A percentile compares a stretch with the other conserved stretches of the same genome.
Evolutionary conservation across 306 rosid species (phyloP).

Genomic region (Vigna radiata): DNA sequence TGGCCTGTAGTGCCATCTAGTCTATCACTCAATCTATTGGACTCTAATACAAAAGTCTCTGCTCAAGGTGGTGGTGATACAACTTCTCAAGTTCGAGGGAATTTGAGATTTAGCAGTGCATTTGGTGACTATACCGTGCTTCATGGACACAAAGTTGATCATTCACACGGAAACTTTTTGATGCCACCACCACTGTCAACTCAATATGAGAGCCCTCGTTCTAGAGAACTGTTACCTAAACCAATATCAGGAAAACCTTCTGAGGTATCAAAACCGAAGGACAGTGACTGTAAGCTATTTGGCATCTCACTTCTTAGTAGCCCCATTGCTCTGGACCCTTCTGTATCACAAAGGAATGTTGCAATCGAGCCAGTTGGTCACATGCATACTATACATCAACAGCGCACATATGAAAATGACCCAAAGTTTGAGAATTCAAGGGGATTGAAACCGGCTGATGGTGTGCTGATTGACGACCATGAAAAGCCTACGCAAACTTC

Average conservation of each 20-base stretch:
- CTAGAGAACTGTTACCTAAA: conserved; percentile 56
- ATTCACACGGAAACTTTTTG: conserved; percentile 63
- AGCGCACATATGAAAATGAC: conserved; percentile 50
- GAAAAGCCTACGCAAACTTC: conserved; percentile 52
- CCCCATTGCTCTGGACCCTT: conserved; percentile 51
- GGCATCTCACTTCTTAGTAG: conserved; percentile 74
- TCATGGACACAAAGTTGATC: conserved; percentile 67
- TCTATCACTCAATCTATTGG: conserved; percentile 65
- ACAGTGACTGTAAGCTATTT: conserved; percentile 79
- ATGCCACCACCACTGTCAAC: conserved; percentile 73
- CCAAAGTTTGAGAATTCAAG: conserved; percentile 61
- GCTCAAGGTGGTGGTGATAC: conserved; percentile 57
- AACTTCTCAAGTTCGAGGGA: conserved; percentile 58
- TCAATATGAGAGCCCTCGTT: conserved; percentile 59
- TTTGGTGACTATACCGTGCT: conserved; percentile 59
- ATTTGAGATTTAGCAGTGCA: conserved; percentile 53
- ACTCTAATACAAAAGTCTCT: conserved; percentile 62
- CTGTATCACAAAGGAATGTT: conserved; percentile 43
- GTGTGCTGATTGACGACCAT: conserved; percentile 47
- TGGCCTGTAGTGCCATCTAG: conserved; percentile 68
- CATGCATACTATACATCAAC: conserved; percentile 42
- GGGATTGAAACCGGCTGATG: conserved; percentile 57
- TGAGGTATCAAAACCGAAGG: conserved; percentile 63
- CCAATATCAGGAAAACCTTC: conserved; percentile 44
- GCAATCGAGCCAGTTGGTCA: conserved; percentile 50